These are phyloP conservation scores for Cryphonectria japonica DNA, from an alignment of 2,329 filamentous ascomycete species.

Conservation along the genomic window DNA sequence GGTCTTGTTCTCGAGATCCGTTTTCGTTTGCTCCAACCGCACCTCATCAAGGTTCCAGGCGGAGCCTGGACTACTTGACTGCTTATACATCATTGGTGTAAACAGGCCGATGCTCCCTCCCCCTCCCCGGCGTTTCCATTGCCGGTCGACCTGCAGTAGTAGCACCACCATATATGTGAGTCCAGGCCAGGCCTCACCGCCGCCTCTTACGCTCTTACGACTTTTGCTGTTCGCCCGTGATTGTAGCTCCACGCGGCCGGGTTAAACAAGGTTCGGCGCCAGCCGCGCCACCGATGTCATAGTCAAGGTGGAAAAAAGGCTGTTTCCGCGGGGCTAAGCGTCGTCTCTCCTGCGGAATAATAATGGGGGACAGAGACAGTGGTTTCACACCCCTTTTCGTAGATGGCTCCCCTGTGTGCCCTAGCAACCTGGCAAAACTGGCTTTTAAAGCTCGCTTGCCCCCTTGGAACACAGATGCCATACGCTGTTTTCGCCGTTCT, in stretches of 20 bases:
- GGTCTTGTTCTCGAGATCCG: not conserved
- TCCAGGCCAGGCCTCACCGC: slow-evolving; percentile 6
- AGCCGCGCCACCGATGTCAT: slow-evolving; percentile 7
- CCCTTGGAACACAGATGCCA: not conserved
- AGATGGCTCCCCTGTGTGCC: too few species aligned
- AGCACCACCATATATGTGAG: not conserved
- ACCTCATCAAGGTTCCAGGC: not conserved
- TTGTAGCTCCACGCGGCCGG: not conserved
- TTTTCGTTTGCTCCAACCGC: not conserved
- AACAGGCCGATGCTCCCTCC: not conserved
- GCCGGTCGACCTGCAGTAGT: not conserved
- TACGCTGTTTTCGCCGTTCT: not conserved
- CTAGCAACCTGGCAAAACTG: too few species aligned
- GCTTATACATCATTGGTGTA: not conserved
- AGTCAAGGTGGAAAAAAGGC: not conserved
- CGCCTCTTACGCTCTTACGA: not conserved
- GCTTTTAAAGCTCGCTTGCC: too few species aligned
- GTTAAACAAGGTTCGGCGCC: slow-evolving; percentile 6
- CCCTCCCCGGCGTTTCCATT: not conserved
- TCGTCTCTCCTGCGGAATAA: not conserved
- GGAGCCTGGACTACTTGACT: not conserved
- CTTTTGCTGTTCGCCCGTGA: not conserved
- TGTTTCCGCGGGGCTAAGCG: not conserved
- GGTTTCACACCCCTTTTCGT: not conserved
- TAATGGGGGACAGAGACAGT: not conserved